Percentiles rank a stretch among this genome's conserved stretches.
phyloP scores from a whole-genome alignment of 2,329 filamentous ascomycete species.

The Ramularia endophylla region DNA sequence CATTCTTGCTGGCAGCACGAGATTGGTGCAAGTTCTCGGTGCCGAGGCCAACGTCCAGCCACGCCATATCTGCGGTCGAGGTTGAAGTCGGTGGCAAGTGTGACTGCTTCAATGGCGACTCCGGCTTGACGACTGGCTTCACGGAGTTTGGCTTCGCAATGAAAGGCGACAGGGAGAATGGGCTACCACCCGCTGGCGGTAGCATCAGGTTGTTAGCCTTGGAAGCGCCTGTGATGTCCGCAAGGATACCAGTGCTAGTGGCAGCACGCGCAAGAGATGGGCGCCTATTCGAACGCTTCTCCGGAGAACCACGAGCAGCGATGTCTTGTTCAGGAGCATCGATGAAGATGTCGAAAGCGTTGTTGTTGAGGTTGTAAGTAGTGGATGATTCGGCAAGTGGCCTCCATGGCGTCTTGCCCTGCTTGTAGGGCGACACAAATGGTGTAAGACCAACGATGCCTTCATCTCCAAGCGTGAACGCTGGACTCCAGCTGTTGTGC shows the following conservation, averaged over 20 bases:
- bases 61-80: slow-evolving; percentile 12
- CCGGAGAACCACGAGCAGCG: slow-evolving; percentile 56
- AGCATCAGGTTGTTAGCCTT: slow-evolving; percentile 43
- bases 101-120: slow-evolving; percentile 30
- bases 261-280: slow-evolving; percentile 58
- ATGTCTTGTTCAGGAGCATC: slow-evolving; percentile 34
- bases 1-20: slow-evolving; percentile 28
- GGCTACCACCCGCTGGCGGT: slow-evolving; percentile 17
- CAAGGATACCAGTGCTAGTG: slow-evolving; percentile 55
- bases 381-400: slow-evolving; percentile 20
- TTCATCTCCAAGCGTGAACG: slow-evolving; percentile 61
- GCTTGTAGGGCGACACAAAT: slow-evolving; percentile 28
- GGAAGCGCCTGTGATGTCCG: slow-evolving; percentile 52
- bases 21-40: slow-evolving; percentile 3
- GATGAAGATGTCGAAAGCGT: slow-evolving; percentile 56
- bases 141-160: slow-evolving; percentile 18
- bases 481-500: slow-evolving; percentile 59
- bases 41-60: slow-evolving; percentile 24
- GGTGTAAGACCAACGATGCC: slow-evolving; percentile 47
- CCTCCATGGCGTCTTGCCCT: slow-evolving; percentile 31
- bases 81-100: slow-evolving; percentile 17
- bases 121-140: slow-evolving; percentile 25
- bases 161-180: slow-evolving; percentile 30
- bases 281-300: slow-evolving; percentile 58
- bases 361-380: slow-evolving; percentile 23